These are phyloP conservation scores for Syzygium syzygioides DNA, from an alignment of 441 rosid genomes.

Conservation along the genomic window DNA sequence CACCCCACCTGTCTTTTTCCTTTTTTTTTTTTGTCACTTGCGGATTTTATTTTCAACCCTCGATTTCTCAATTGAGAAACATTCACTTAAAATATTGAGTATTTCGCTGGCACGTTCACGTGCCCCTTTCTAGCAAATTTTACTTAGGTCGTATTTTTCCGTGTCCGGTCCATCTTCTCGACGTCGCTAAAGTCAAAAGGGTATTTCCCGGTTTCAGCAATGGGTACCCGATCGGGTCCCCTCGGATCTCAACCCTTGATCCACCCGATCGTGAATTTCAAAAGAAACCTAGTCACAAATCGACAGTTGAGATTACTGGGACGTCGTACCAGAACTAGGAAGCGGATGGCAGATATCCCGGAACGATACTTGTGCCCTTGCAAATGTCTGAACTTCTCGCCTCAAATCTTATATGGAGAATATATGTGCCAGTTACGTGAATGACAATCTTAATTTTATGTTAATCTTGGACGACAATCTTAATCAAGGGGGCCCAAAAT, in stretches of 20 bases:
- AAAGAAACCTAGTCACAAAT: neutral
- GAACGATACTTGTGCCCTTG: neutral
- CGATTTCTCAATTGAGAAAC: neutral
- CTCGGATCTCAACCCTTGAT: neutral
- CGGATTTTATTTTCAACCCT: neutral
- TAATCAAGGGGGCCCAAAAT: neutral
- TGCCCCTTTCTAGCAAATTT: neutral
- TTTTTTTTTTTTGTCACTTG: neutral
- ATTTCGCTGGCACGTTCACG: neutral
- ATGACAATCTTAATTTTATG: neutral
- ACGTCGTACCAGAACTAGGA: accelerated
- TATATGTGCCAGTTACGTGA: neutral
- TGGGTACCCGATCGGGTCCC: neutral
- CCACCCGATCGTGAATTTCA: neutral
- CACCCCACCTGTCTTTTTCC: neutral
- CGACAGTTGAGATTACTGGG: neutral
- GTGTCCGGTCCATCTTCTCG: neutral
- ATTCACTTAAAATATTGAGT: neutral
- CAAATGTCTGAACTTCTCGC: neutral
- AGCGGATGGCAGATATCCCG: neutral
- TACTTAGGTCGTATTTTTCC: neutral
- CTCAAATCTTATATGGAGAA: neutral
- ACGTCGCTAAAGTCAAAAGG: neutral
- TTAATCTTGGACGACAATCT: too few species aligned
- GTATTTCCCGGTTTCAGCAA: neutral